Evolutionary conservation across 768 basidiomycete genomes (phyloP), one percentile per base, ranked within the genome.

Genomic region (Trametes coccinea): DNA sequence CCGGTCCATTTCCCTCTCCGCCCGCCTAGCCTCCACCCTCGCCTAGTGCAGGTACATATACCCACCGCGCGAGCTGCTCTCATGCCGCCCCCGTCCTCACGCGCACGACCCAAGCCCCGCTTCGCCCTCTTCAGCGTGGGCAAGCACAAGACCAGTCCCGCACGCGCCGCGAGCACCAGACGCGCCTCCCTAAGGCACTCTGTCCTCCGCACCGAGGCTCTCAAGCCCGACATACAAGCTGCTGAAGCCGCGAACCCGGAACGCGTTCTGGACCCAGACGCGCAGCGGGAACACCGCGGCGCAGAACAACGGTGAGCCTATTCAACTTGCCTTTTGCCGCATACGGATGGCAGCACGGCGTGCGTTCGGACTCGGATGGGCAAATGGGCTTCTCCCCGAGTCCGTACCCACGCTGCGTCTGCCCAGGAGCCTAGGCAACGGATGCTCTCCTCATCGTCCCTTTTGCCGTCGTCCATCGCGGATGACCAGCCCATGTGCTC

Each of bases 91-190:
- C 48, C 49, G n/a, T 6, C 14, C 10, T 6, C 56, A 5, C 44
- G 44, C 13, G 7, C 50, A 8, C 22, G 22, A 22, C 22, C 22
- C 22, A 63, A 58, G 31, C 31, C 62, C 17, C 62, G 62, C 46
- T 53, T 48, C 30, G 52, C n/a, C 27, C 56, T 60, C 47, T 63
- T 63, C 53, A 43, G 40, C 22, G 62, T 63, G 33, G 58, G 58
- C 45, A 59, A 30, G 49, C 51, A 55, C 57, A 63, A 59, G 44
- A 13, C 57, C 27, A 63, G 58, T 37, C 62, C 62, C 13, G 62
- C 62, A 1, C 62, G 58, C 11, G 40, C 53, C 5, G 62, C 62
- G 17, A 63, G 58, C 58, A 46, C 41, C 22, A 55, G 43, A 51
- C 62, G 62, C 44, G 58, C 57, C 16, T 59, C 57, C 29, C 47